Evolutionary conservation across 2,329 filamentous ascomycete species (phyloP).

Genomic region (Hymenoscyphus occultus): DNA sequence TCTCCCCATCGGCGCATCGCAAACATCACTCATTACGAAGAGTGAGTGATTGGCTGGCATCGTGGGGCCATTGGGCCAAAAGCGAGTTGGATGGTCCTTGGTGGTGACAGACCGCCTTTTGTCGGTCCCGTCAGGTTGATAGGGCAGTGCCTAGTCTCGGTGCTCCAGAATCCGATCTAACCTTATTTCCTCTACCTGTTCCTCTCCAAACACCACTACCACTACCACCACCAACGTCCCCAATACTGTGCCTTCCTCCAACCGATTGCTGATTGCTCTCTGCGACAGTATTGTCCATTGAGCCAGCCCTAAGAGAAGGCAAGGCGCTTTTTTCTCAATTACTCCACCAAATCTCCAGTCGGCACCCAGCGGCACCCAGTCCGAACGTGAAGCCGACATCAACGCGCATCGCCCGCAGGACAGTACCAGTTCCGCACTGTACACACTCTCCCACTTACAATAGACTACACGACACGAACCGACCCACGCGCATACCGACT

Average conservation of each 20-base stretch:
- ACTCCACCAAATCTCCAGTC: background rate
- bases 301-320: background rate
- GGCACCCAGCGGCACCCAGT: background rate
- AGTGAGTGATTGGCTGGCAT: background rate
- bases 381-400: background rate
- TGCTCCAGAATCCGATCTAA: background rate
- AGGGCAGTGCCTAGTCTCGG: background rate
- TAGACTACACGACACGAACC: background rate
- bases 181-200: background rate
- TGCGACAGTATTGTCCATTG: background rate
- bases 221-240: background rate
- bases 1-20: background rate
- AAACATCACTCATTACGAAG: background rate
- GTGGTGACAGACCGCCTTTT: slow-evolving; percentile 2
- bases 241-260: no score
- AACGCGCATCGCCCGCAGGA: background rate
- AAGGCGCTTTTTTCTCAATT: background rate
- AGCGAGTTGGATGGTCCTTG: background rate
- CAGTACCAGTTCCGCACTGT: background rate
- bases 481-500: background rate
- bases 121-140: background rate
- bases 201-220: background rate
- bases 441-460: background rate
- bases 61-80: background rate
- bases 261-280: background rate